Evolutionary conservation across 768 basidiomycete genomes (phyloP).

Genomic region (Hortiboletus campestris): DNA sequence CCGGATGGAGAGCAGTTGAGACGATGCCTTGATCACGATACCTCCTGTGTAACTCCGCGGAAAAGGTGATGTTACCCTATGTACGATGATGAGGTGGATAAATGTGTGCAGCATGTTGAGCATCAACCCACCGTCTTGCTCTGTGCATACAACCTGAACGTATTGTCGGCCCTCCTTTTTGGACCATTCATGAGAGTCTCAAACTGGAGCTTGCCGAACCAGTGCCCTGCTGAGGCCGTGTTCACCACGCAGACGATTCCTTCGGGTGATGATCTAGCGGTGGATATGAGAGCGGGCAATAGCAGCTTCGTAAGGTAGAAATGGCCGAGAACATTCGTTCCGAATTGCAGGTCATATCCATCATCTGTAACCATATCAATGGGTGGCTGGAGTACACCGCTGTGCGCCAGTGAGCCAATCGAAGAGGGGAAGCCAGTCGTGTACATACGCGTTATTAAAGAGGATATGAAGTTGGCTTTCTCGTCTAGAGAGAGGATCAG

Average conservation of each 20-base stretch:
- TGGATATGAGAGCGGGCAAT: slow-evolving; percentile 16
- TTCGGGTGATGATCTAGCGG: slow-evolving; percentile 23
- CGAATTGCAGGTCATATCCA: slow-evolving; percentile 10
- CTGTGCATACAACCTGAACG: slow-evolving; percentile 29
- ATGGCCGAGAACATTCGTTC: slow-evolving; percentile 8
- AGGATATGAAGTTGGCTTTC: slow-evolving; percentile 9
- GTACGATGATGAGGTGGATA: neutral
- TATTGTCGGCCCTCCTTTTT: slow-evolving; percentile 27
- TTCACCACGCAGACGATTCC: slow-evolving; percentile 34
- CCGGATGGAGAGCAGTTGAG: slow-evolving; percentile 44
- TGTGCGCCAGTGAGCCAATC: neutral
- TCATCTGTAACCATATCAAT: slow-evolving; percentile 4
- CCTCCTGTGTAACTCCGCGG: slow-evolving; percentile 45
- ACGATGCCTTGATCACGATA: slow-evolving; percentile 47
- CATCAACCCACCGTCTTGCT: slow-evolving; percentile 13
- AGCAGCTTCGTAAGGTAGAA: slow-evolving; percentile 11
- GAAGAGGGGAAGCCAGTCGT: neutral
- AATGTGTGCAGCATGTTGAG: too few relatives aligned
- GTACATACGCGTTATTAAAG: slow-evolving; percentile 11
- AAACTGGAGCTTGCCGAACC: slow-evolving; percentile 32
- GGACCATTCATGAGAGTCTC: slow-evolving; percentile 39
- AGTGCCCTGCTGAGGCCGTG: slow-evolving; percentile 21
- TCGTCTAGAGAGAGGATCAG: slow-evolving; percentile 16
- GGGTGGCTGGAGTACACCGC: slow-evolving; percentile 1
- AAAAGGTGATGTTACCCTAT: slow-evolving; percentile 45